These are phyloP conservation scores for Populus simonii DNA, from an alignment of 345 rosid genomes.

Conservation along the genomic window DNA sequence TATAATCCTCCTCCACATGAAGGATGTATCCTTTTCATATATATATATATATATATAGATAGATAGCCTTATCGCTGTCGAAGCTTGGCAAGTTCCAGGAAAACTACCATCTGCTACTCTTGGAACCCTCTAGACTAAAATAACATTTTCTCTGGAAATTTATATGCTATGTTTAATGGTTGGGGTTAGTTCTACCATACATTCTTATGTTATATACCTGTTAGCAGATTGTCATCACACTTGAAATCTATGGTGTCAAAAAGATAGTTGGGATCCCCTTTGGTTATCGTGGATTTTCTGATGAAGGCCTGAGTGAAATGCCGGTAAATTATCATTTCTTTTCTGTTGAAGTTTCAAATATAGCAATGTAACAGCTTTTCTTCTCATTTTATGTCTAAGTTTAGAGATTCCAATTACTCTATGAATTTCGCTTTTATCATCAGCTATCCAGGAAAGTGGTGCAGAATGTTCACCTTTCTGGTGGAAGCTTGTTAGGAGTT, in stretches of 20 bases:
- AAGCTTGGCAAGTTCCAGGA: not conserved
- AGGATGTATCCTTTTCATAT: not conserved
- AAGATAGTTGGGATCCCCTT: constrained; percentile 92
- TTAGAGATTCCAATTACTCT: constrained; percentile 7
- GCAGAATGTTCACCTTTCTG: constrained; percentile 94
- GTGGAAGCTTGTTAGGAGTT: constrained; percentile 98
- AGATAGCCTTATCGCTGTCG: not conserved
- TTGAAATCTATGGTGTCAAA: constrained; percentile 94
- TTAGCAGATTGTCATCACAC: constrained; percentile 91
- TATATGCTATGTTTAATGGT: not conserved
- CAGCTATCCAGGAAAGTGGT: constrained; percentile 93
- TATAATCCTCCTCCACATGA: not conserved
- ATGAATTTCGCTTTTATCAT: constrained; percentile 22
- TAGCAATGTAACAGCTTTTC: not conserved
- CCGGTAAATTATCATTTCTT: constrained; percentile 41
- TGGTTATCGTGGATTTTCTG: constrained; percentile 86
- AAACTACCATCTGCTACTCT: not conserved
- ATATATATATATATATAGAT: not conserved
- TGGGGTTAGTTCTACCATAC: constrained; percentile 10
- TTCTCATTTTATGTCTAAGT: not conserved
- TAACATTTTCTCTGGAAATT: not conserved
- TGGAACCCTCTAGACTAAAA: not conserved
- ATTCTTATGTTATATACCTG: constrained; percentile 8
- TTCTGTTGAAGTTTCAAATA: not conserved
- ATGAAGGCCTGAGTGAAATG: constrained; percentile 70